A percentile compares a stretch with the other conserved stretches of the same genome.
phyloP scores from a whole-genome alignment of 1,284 basidiomycete genomes.

The Chondrostereum purpureum region DNA sequence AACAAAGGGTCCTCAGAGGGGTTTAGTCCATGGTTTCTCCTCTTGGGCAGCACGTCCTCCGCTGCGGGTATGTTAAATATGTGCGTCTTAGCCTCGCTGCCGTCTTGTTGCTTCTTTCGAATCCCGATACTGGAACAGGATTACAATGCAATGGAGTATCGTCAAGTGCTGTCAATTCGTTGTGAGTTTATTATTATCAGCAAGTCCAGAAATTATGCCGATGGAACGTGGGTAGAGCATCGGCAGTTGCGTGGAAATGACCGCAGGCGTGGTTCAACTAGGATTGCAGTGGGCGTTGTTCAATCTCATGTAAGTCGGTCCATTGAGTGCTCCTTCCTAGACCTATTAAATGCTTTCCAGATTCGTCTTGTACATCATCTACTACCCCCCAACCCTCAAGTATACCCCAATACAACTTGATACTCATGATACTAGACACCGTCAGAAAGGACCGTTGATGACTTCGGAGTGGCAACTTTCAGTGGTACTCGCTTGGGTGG shows the following conservation, averaged over 20 bases:
- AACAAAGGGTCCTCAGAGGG: conserved; percentile 76
- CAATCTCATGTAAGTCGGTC: conserved; percentile 66
- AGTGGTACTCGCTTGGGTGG: conserved; percentile 67
- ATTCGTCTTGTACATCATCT: conserved; percentile 85
- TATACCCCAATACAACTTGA: conserved; percentile 46
- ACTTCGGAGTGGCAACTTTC: conserved; percentile 74
- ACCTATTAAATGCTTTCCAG: conserved; percentile 32
- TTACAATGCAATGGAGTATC: conserved; percentile 85
- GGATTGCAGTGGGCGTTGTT: conserved; percentile 85
- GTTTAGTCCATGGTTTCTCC: conserved; percentile 88
- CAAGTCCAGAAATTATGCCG: no score
- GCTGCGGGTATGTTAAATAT: conserved; percentile 81
- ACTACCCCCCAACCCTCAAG: conserved; percentile 83
- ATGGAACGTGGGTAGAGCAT: no score
- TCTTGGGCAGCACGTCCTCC: conserved; percentile 84
- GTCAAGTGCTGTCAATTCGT: conserved; percentile 77
- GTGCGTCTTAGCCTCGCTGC: conserved; percentile 29
- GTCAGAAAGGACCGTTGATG: conserved; percentile 38
- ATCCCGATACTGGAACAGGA: conserved; percentile 39
- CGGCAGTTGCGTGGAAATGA: conserved; percentile 74
- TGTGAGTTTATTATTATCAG: no score
- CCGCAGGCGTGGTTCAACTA: conserved; percentile 83
- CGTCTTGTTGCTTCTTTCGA: conserved; percentile 3
- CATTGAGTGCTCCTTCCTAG: not conserved
- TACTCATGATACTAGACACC: conserved; percentile 34